A percentile compares a stretch with the other conserved stretches of the same genome.
These are phyloP conservation scores for Colletotrichum noveboracense DNA, from an alignment of 2,329 filamentous ascomycete species.

Conservation along the genomic window DNA sequence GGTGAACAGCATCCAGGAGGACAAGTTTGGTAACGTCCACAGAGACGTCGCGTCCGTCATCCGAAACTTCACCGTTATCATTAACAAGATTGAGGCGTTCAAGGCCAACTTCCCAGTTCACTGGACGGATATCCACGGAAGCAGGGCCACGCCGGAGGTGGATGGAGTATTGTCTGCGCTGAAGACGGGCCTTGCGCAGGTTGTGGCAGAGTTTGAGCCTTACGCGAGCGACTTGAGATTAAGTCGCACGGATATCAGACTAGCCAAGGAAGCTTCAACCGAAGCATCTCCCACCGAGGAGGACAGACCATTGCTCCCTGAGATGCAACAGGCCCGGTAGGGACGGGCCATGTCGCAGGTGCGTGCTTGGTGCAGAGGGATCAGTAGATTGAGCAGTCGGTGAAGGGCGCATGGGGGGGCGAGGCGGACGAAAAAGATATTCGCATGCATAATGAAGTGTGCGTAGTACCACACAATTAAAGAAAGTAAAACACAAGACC, in stretches of 20 bases:
- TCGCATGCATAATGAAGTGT: constrained; percentile 16
- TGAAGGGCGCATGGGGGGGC: background rate
- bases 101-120: constrained; percentile 64
- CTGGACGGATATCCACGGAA: constrained; percentile 77
- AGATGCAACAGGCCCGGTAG: constrained; percentile 33
- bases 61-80: constrained; percentile 71
- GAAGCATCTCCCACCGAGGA: constrained; percentile 25
- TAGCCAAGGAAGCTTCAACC: constrained; percentile 71
- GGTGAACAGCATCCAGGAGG: constrained; percentile 77
- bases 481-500: background rate
- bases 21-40: constrained; percentile 86
- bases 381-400: background rate
- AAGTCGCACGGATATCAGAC: constrained; percentile 71
- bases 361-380: background rate
- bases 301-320: constrained; percentile 19
- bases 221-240: constrained; percentile 77
- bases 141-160: constrained; percentile 67
- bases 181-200: constrained; percentile 65
- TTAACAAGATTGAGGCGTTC: constrained; percentile 74
- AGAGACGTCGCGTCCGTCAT: constrained; percentile 78
- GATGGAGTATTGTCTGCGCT: constrained; percentile 71
- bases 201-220: constrained; percentile 75
- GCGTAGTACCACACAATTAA: background rate
- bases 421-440: background rate
- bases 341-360: background rate